Percentiles rank a stretch among this genome's conserved stretches.
Evolutionary conservation across 2,329 filamentous ascomycete species (phyloP).

Genomic region (Pleomassaria siparia): DNA sequence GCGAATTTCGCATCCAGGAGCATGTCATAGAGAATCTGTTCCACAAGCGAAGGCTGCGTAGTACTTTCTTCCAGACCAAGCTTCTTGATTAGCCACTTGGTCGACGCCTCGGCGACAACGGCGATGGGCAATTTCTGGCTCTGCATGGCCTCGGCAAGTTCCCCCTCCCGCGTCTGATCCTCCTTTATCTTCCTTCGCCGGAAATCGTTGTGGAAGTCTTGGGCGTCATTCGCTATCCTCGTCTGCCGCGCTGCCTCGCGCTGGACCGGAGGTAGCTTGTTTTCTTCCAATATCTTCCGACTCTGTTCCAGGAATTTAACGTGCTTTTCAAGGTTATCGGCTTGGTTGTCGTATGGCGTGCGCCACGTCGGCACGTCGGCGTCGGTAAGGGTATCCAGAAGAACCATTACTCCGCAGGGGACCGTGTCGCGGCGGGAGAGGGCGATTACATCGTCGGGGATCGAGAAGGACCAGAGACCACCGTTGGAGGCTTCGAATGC

Average conservation of each 20-base stretch:
- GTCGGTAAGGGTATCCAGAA: slow-evolving; percentile 54
- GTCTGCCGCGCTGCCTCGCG: slow-evolving; percentile 18
- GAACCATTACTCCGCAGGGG: slow-evolving; percentile 61
- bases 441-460: slow-evolving; percentile 54
- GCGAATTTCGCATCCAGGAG: slow-evolving; percentile 18
- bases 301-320: slow-evolving; percentile 20
- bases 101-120: slow-evolving; percentile 19
- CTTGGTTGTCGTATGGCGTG: slow-evolving; percentile 24
- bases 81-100: slow-evolving; percentile 16
- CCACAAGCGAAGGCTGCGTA: slow-evolving; percentile 13
- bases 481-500: slow-evolving; percentile 57
- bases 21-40: slow-evolving; percentile 25
- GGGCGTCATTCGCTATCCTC: slow-evolving; percentile 15
- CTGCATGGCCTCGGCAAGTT: slow-evolving; percentile 22
- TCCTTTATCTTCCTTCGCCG: slow-evolving; percentile 13
- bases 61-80: slow-evolving; percentile 8
- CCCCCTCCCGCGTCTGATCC: slow-evolving; percentile 18
- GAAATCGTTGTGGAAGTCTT: slow-evolving; percentile 22
- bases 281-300: slow-evolving; percentile 19
- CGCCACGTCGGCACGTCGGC: slow-evolving; percentile 59
- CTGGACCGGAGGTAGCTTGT: slow-evolving; percentile 18
- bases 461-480: slow-evolving; percentile 62
- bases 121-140: slow-evolving; percentile 20
- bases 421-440: slow-evolving; percentile 57
- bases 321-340: slow-evolving; percentile 21